Percentiles rank a stretch among this genome's conserved stretches.
These are phyloP conservation scores for Yamadazyma buinensis DNA, from an alignment of 1,139 yeast genomes.

Conservation along the genomic window DNA sequence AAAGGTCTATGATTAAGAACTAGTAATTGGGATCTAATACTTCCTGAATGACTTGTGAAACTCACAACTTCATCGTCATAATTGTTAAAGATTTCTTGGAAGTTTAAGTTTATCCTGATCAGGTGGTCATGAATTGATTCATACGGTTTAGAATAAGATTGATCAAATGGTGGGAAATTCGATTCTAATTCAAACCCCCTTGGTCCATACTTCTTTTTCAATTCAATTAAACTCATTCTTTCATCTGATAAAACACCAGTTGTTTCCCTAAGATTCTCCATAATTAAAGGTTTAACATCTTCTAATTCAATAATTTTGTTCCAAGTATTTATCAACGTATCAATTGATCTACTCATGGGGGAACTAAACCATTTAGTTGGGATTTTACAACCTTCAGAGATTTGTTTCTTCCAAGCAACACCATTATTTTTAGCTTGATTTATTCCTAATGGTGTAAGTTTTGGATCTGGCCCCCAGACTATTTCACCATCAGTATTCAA, in stretches of 20 bases:
- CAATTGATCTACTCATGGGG: slow-evolving; percentile 37
- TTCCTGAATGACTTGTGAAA: slow-evolving; percentile 63
- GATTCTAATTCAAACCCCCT: slow-evolving; percentile 33
- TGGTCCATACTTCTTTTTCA: slow-evolving; percentile 27
- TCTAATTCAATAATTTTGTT: slow-evolving; percentile 25
- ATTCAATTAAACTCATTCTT: slow-evolving; percentile 29
- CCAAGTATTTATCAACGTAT: slow-evolving; percentile 35
- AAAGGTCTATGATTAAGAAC: slow-evolving; percentile 55
- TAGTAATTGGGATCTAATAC: slow-evolving; percentile 51
- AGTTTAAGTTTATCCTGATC: slow-evolving; percentile 30
- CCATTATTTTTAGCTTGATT: slow-evolving; percentile 35
- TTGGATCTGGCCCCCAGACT: slow-evolving; percentile 48
- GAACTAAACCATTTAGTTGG: slow-evolving; percentile 34
- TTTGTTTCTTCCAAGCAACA: slow-evolving; percentile 22
- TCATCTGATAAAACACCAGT: slow-evolving; percentile 44
- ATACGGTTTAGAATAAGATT: slow-evolving; percentile 35
- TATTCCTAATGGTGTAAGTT: slow-evolving; percentile 37
- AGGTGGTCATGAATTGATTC: slow-evolving; percentile 42
- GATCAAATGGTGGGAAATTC: slow-evolving; percentile 39
- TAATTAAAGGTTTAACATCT: slow-evolving; percentile 27
- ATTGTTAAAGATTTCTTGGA: slow-evolving; percentile 32
- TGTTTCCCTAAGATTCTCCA: slow-evolving; percentile 42
- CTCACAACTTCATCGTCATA: slow-evolving; percentile 36
- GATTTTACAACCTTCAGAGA: slow-evolving; percentile 16
- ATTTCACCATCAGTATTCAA: slow-evolving; percentile 40